phyloP scores from a whole-genome alignment of 495 filamentous ascomycete species.

The Trypethelium eluteriae region DNA sequence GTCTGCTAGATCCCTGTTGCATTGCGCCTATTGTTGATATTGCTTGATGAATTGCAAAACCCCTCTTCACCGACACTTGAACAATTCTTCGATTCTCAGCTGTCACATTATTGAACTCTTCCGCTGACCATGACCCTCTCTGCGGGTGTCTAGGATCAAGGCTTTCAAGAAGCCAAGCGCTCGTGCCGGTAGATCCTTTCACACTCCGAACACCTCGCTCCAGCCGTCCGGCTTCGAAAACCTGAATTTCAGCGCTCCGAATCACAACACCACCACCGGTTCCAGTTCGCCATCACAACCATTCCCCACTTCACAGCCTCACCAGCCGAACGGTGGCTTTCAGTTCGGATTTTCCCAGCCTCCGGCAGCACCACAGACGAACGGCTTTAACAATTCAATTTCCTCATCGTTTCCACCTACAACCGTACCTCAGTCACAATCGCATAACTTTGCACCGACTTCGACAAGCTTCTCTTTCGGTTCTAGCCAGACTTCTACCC shows the following conservation, averaged over 20 bases:
- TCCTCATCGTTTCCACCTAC: not conserved
- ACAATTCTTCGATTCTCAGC: not conserved
- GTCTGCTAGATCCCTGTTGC: not conserved
- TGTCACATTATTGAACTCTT: not conserved
- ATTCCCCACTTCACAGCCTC: not conserved
- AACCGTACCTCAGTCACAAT: not conserved
- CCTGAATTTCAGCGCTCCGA: not conserved
- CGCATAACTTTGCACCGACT: not conserved
- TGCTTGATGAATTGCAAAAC: not conserved
- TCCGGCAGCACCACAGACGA: not conserved
- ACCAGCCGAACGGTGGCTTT: not conserved
- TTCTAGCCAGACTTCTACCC: not conserved
- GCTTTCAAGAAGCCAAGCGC: not conserved
- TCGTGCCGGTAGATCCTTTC: not conserved
- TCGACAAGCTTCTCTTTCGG: constrained; percentile 8
- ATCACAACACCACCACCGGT: not conserved
- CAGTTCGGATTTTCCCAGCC: not conserved
- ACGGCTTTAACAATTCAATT: not conserved
- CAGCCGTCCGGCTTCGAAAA: constrained; percentile 8
- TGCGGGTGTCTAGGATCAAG: constrained; percentile 3
- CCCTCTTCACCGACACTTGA: not conserved
- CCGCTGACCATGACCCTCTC: not conserved
- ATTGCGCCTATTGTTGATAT: constrained; percentile 11
- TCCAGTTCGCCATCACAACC: not conserved
- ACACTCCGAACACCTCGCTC: not conserved